Evolutionary conservation across 2,329 filamentous ascomycete species (phyloP).

Genomic region (Anisogramma anomala): DNA sequence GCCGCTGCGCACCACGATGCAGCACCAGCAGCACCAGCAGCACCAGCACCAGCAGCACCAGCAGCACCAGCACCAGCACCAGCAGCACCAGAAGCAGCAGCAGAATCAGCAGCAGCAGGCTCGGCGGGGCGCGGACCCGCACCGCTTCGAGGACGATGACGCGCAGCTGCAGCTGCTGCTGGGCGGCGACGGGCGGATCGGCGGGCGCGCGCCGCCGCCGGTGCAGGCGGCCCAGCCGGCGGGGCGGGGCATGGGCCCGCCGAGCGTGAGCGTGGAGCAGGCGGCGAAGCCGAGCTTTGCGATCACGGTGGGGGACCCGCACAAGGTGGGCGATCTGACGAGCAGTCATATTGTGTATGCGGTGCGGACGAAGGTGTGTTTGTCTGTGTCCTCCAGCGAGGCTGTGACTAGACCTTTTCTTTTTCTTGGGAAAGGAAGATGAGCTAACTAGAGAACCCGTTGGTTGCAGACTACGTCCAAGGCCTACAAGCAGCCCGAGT

Average conservation of each 20-base stretch:
- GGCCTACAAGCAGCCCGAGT: slow-evolving; percentile 84
- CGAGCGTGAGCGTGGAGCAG: slow-evolving; percentile 84
- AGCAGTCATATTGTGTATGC: slow-evolving; percentile 97
- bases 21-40: slow-evolving; percentile 25
- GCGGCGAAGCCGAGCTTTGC: slow-evolving; percentile 85
- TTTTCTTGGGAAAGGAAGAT: neutral
- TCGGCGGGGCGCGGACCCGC: slow-evolving; percentile 35
- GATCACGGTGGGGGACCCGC: slow-evolving; percentile 88
- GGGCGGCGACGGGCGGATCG: slow-evolving; percentile 26
- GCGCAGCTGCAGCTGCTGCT: too few relatives aligned
- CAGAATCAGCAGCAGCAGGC: slow-evolving; percentile 26
- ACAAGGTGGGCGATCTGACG: slow-evolving; percentile 94
- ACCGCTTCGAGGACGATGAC: slow-evolving; percentile 62
- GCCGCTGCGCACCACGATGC: slow-evolving; percentile 47
- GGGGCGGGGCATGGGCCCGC: slow-evolving; percentile 44
- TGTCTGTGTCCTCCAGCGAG: neutral
- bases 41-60: too few relatives aligned
- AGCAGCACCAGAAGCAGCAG: slow-evolving; percentile 27
- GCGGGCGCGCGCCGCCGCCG: slow-evolving; percentile 54
- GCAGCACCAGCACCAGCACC: too few relatives aligned
- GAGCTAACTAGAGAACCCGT: slow-evolving; percentile 3
- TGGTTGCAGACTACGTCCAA: slow-evolving; percentile 90
- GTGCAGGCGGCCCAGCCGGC: slow-evolving; percentile 47
- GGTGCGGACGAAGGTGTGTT: slow-evolving; percentile 72
- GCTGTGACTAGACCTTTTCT: too few relatives aligned